Evolutionary conservation across 176 grass and related monocot species (phyloP), one percentile per base, ranked within the genome.

Genomic region (Triticum timopheevii): DNA sequence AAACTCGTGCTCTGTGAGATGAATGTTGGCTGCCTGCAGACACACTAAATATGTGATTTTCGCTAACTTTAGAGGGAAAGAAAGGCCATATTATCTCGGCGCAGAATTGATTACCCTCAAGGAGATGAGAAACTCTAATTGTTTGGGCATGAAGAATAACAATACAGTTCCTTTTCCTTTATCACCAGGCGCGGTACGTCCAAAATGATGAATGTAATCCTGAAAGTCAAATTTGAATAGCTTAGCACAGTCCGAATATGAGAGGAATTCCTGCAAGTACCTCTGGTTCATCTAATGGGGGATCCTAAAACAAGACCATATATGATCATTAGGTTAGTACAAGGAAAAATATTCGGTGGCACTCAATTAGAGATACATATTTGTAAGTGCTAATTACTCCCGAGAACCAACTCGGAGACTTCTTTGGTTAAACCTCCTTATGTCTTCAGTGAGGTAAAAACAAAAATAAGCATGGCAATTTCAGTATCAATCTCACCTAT

Each of bases 161-260:
- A 9, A 40, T 40, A 40, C 8, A 40, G 38, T 90, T 61, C 93
- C 93, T 85, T 95, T 88, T 39, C 84, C 87, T 83, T 87, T 90
- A 80, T 98, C 95, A 77, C 93, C 93, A 78, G 91, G 89, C 67
- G 93, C 91, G 13, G 89, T 95, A 83, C 91, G 87, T 28, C 89
- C 93, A 59, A 93, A 93, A 62, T 93, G 89, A 76, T 93, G 95
- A 82, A 98, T 95, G 66, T 95, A 98, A 72, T 98, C 95, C 93
- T 98, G 87, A 65, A 92, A 84, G 77, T 16, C 63, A 88, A 88
- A 83, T 67, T 83, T 2, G 0, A 74, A 77, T 39, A 61, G 8
- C 28, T 45, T 19, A 39, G 17, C 76, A 82, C 31, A 76, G 23
- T 67, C 36, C 36, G 7, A 38, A 38, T 38, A 38, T 38, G 36